phyloP scores from a whole-genome alignment of 2,329 filamentous ascomycete genomes.

The Aureobasidium mangrovei region DNA sequence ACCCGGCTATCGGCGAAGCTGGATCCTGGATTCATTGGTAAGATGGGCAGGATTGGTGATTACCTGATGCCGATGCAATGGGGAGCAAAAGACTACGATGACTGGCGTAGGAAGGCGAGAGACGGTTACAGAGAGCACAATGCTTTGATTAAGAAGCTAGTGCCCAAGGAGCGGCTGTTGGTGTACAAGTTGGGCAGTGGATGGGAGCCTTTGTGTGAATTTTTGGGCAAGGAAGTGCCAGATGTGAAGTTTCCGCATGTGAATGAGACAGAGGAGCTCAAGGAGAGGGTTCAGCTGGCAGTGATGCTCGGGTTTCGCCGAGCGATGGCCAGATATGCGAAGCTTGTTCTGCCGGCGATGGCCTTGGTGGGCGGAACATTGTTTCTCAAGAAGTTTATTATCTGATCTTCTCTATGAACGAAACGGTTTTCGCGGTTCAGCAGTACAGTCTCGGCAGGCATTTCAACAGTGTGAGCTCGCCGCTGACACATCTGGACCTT shows the following conservation, averaged over 20 bases:
- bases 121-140: constrained; percentile 15
- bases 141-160: constrained; percentile 16
- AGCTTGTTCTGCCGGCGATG: too few relatives aligned
- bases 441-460: too few relatives aligned
- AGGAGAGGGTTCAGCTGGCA: background rate
- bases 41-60: background rate
- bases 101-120: background rate
- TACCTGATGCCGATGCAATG: background rate
- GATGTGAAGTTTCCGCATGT: constrained; percentile 19
- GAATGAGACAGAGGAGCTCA: constrained; percentile 12
- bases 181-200: constrained; percentile 21
- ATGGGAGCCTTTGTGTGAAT: constrained; percentile 26
- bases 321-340: background rate
- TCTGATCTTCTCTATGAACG: too few relatives aligned
- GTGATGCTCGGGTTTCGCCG: background rate
- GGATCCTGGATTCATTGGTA: background rate
- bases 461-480: too few relatives aligned
- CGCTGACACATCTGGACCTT: too few relatives aligned
- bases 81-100: background rate
- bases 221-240: constrained; percentile 22
- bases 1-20: background rate
- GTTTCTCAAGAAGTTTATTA: too few relatives aligned
- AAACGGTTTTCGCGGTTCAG: too few relatives aligned
- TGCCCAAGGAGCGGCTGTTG: constrained; percentile 23
- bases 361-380: too few relatives aligned